phyloP scores from a whole-genome alignment of 83 land plant genomes.

The Thuja plicata region DNA sequence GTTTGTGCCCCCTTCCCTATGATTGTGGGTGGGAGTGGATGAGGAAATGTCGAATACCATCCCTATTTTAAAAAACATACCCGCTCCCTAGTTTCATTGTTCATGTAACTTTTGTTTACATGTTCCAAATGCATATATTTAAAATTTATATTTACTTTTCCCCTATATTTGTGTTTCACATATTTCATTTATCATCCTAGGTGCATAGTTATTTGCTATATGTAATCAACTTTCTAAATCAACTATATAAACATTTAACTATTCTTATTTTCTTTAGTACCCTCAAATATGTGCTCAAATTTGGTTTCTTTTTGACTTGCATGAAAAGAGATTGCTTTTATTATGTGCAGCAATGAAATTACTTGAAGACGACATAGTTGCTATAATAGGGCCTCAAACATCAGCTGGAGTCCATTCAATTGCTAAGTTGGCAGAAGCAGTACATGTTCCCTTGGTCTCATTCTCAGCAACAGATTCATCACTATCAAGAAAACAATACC shows the following conservation, averaged over 20 bases:
- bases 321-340: neutral
- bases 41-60: neutral
- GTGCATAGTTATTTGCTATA: neutral
- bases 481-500: slow-evolving; percentile 57
- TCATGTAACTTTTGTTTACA: neutral
- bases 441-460: slow-evolving; percentile 49
- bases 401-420: slow-evolving; percentile 47
- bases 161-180: neutral
- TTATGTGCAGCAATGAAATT: slow-evolving; percentile 39
- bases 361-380: slow-evolving; percentile 45
- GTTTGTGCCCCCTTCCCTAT: neutral
- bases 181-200: neutral
- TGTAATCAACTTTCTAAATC: neutral
- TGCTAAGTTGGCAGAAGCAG: slow-evolving; percentile 42
- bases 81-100: neutral
- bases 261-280: neutral
- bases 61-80: neutral
- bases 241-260: neutral
- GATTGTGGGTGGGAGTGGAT: neutral
- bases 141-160: neutral
- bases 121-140: neutral
- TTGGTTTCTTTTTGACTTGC: neutral
- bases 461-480: slow-evolving; percentile 87
- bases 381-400: slow-evolving; percentile 62
- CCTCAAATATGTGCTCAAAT: neutral